Evolutionary conservation across 768 basidiomycete genomes (phyloP).

Genomic region (Xerocomellus chrysenteron): DNA sequence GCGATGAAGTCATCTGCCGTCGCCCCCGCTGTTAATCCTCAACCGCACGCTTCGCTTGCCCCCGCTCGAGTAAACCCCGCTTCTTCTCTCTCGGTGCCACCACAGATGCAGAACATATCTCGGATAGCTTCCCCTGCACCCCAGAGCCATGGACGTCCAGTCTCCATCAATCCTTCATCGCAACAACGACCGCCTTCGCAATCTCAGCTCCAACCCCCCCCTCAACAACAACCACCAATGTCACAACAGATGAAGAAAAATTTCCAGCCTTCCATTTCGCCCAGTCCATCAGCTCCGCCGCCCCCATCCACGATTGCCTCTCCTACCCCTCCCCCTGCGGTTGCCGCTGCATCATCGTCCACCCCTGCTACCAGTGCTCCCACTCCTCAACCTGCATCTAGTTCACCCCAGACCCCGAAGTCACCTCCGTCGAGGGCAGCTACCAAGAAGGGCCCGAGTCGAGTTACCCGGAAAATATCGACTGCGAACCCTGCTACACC

Average conservation of each 20-base stretch:
- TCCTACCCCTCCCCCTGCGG: slow-evolving; percentile 48
- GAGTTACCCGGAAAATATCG: slow-evolving; percentile 32
- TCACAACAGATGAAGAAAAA: slow-evolving; percentile 18
- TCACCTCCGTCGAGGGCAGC: slow-evolving; percentile 62
- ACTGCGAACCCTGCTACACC: slow-evolving; percentile 35
- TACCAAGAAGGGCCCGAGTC: slow-evolving; percentile 43
- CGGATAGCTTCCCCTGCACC: slow-evolving; percentile 23
- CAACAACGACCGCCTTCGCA: slow-evolving; percentile 13
- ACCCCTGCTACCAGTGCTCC: slow-evolving; percentile 51
- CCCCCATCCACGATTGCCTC: slow-evolving; percentile 16
- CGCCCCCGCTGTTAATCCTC: slow-evolving; percentile 4
- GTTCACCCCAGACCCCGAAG: slow-evolving; percentile 67
- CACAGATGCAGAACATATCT: slow-evolving; percentile 13
- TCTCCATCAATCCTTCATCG: slow-evolving; percentile 30
- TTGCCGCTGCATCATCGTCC: slow-evolving; percentile 37
- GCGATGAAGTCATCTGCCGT: slow-evolving; percentile 19
- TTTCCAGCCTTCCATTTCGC: slow-evolving; percentile 15
- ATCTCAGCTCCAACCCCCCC: slow-evolving; percentile 4
- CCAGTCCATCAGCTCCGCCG: slow-evolving; percentile 25
- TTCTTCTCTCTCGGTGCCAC: slow-evolving; percentile 18
- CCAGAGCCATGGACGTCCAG: slow-evolving; percentile 28
- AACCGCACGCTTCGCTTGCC: background rate
- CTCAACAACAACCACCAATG: slow-evolving; percentile 9
- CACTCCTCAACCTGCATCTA: slow-evolving; percentile 40
- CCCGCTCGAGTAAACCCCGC: slow-evolving; percentile 3